Evolutionary conservation across 129 eudicot species (phyloP), one percentile per base, ranked within the genome.

Genomic region (Oenanthe sinensis): DNA sequence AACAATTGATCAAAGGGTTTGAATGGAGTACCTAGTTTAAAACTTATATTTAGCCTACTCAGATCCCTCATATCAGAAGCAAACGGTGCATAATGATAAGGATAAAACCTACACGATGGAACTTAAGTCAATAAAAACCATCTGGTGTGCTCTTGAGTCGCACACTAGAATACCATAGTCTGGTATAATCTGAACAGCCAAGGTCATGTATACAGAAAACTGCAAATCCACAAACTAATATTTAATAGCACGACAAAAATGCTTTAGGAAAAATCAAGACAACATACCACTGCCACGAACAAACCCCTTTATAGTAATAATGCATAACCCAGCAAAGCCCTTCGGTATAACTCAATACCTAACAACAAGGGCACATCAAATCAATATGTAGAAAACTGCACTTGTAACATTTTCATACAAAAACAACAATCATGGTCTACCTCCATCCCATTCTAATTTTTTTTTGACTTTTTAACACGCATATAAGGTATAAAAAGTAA

Each of bases 251-350:
- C 3, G 15, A 60, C 33, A 30, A 4, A 65, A 28, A 30, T 26
- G 19, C 22, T 30, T 63, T 67, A 67, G 0, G 14, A 67, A 11
- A 40, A 13, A 9, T 28, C 39, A 28, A 5, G 43, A 11, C 22
- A 12, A 30, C 42, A 50, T 87, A 89, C 98, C 98, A 95, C 80
- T 90, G 90, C 98, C 98, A 95, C 37, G 98, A 95, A 73, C 98
- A 95, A 80, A 95, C 98, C 11, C 98, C 98, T 91, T 95, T 97
- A 81, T 95, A 95, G 85, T 95, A 95, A 86, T 95, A 95, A 75
- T 87, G 96, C 98, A 95, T 95, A 80, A 91, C 97, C 98, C 98
- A 95, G 85, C 98, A 95, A 77, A 95, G 85, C 19, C 98, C 98
- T 90, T 95, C 97, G 4, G 90, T 85, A 80, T 95, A 95, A 79